Evolutionary conservation across 768 basidiomycete species (phyloP).

Genomic region (Candolleomyces eurysporus): DNA sequence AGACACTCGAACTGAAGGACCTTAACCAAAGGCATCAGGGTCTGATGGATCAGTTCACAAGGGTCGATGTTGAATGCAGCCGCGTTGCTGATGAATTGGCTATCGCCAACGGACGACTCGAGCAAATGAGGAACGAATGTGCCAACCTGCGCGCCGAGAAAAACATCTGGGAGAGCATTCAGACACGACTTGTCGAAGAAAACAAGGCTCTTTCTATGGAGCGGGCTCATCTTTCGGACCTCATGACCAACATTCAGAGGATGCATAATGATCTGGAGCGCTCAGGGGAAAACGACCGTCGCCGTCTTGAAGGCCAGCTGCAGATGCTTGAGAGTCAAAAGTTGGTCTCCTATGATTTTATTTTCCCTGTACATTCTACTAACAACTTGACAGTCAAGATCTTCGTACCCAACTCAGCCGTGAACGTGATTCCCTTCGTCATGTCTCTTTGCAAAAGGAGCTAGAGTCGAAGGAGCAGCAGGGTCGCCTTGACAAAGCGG

Average conservation of each 20-base stretch:
- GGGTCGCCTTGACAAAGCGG: constrained; percentile 65
- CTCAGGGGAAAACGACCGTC: constrained; percentile 78
- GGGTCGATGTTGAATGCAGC: constrained; percentile 72
- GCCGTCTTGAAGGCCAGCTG: constrained; percentile 76
- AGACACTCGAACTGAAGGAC: constrained; percentile 64
- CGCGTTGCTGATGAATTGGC: constrained; percentile 68
- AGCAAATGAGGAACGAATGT: constrained; percentile 80
- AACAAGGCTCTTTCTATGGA: constrained; percentile 79
- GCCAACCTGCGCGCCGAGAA: constrained; percentile 92
- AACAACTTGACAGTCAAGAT: constrained; percentile 56
- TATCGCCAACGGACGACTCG: constrained; percentile 55
- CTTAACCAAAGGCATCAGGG: constrained; percentile 67
- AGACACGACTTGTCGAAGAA: constrained; percentile 80
- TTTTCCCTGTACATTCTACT: neutral
- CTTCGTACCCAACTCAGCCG: constrained; percentile 63
- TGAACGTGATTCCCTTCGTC: constrained; percentile 75
- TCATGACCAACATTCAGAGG: constrained; percentile 86
- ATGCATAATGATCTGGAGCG: constrained; percentile 89
- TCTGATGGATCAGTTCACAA: constrained; percentile 70
- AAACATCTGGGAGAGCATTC: constrained; percentile 88
- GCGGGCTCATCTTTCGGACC: constrained; percentile 79
- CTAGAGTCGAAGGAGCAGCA: constrained; percentile 78
- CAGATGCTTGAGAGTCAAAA: constrained; percentile 76
- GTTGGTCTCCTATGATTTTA: constrained; percentile 39
- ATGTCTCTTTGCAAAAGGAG: constrained; percentile 75